phyloP scores from a whole-genome alignment of 2,329 filamentous ascomycete genomes.

The Claviceps spartinae region DNA sequence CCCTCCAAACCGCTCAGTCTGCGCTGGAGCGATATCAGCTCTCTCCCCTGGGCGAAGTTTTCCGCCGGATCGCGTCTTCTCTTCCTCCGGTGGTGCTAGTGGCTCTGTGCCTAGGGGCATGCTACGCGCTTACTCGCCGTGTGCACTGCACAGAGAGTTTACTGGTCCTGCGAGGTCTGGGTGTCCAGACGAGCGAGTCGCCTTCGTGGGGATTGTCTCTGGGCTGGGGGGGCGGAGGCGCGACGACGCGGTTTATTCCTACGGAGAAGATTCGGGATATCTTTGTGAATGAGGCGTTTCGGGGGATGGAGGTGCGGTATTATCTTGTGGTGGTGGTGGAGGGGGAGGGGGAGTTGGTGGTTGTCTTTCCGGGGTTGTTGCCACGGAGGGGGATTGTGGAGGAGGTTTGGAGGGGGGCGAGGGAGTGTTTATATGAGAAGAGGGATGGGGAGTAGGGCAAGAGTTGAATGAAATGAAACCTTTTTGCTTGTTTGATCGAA shows the following conservation, averaged over 20 bases:
- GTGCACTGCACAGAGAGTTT: constrained; percentile 62
- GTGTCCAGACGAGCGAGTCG: constrained; percentile 66
- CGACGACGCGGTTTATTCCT: constrained; percentile 54
- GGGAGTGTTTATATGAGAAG: constrained; percentile 62
- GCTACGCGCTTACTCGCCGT: constrained; percentile 18
- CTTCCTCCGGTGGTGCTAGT: constrained; percentile 24
- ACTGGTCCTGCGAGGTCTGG: constrained; percentile 75
- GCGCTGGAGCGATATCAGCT: constrained; percentile 13
- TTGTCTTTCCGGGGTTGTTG: constrained; percentile 80
- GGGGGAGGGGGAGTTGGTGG: constrained; percentile 74
- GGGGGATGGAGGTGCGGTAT: constrained; percentile 78
- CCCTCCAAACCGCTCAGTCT: not conserved
- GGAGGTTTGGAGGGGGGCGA: constrained; percentile 76
- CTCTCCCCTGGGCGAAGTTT: constrained; percentile 20
- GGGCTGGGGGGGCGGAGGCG: constrained; percentile 14
- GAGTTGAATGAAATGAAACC: not conserved
- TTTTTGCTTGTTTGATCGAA: no score
- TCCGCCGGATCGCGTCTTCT: constrained; percentile 17
- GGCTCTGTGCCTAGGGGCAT: constrained; percentile 28
- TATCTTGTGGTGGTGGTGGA: constrained; percentile 85
- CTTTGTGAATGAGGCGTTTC: constrained; percentile 88
- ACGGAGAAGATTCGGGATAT: constrained; percentile 88
- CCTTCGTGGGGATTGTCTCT: constrained; percentile 46
- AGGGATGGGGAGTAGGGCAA: constrained; percentile 9
- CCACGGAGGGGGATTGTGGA: constrained; percentile 66